Conservation (phyloP, 2,329 filamentous ascomycete genomes). For the Aspergillus neoniger region DNA sequence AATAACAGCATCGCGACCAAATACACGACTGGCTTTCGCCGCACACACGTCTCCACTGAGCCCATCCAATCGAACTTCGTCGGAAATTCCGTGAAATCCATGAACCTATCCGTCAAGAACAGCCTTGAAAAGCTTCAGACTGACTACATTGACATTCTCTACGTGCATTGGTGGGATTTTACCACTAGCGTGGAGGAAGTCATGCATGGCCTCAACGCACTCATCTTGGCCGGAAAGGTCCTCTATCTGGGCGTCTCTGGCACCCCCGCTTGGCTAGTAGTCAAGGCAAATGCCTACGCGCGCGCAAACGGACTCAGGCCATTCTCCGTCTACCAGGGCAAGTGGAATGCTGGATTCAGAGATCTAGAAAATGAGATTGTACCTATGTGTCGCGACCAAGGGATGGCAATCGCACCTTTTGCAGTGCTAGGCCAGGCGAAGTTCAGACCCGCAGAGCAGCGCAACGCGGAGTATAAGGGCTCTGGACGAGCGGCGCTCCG, state of each 20-base stretch:
- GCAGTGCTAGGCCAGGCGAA: constrained; percentile 8
- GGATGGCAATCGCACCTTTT: constrained; percentile 17
- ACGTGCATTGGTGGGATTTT: constrained; percentile 21
- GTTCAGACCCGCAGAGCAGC: constrained; percentile 8
- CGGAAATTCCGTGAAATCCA: constrained; percentile 13
- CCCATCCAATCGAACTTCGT: constrained; percentile 33
- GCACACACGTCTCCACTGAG: constrained; percentile 41
- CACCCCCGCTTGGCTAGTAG: constrained; percentile 16
- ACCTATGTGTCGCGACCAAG: constrained; percentile 18
- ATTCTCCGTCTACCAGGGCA: constrained; percentile 15
- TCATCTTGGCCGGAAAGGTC: constrained; percentile 13
- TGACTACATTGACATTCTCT: constrained; percentile 19
- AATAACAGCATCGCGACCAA: constrained; percentile 13
- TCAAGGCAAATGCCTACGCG: constrained; percentile 19
- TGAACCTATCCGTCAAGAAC: constrained; percentile 13
- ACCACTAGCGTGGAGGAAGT: constrained; percentile 18
- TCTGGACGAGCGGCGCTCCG: constrained; percentile 1
- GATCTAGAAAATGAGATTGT: constrained; percentile 16
- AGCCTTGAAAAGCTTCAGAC: constrained; percentile 15
- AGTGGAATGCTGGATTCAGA: constrained; percentile 12
- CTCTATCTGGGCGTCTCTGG: constrained; percentile 16
- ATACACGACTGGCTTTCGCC: constrained; percentile 29
- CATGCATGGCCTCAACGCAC: constrained; percentile 16
- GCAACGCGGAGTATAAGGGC: not conserved
- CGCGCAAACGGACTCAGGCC: constrained; percentile 12